A percentile compares a stretch with the other conserved stretches of the same genome.
phyloP scores from a whole-genome alignment of 306 rosid species.

The Pyrus communis region DNA sequence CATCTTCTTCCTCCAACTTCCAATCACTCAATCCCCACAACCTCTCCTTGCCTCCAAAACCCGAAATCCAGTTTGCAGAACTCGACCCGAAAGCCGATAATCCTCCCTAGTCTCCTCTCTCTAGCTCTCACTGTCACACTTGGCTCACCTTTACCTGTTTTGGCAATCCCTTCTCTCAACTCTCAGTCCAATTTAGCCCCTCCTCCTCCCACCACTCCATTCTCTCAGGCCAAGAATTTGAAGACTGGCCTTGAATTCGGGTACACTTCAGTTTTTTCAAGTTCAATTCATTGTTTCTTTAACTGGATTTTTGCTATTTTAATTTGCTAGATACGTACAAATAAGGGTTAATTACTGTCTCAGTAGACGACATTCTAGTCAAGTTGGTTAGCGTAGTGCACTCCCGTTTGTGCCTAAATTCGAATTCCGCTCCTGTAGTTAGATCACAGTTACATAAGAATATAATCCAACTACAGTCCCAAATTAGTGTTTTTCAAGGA shows the following conservation, averaged over 20 bases:
- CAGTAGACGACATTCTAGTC: too few relatives aligned
- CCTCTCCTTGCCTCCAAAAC: constrained; percentile 11
- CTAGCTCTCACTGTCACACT: constrained; percentile 54
- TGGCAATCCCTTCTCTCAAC: constrained; percentile 71
- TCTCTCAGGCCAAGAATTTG: constrained; percentile 70
- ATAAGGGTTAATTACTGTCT: neutral
- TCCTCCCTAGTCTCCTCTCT: constrained; percentile 56
- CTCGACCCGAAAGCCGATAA: constrained; percentile 16
- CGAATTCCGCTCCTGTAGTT: too few relatives aligned
- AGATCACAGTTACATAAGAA: too few relatives aligned
- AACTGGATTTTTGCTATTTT: neutral
- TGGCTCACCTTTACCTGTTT: constrained; percentile 51
- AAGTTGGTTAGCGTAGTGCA: too few relatives aligned
- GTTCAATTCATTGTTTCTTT: neutral
- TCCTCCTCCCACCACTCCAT: constrained; percentile 81
- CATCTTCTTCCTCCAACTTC: constrained; percentile 34
- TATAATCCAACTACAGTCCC: too few relatives aligned
- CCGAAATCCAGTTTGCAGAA: constrained; percentile 25
- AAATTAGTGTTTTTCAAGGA: neutral
- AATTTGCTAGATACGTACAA: neutral
- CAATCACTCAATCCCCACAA: constrained; percentile 9
- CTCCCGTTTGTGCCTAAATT: too few relatives aligned
- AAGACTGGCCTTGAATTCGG: constrained; percentile 71
- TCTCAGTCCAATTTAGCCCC: constrained; percentile 46
- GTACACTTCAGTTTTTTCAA: constrained; percentile 21